A percentile compares a stretch with the other conserved stretches of the same genome.
These are phyloP conservation scores for Ophiobolus disseminans DNA, from an alignment of 2,329 filamentous ascomycete species.

Conservation along the genomic window DNA sequence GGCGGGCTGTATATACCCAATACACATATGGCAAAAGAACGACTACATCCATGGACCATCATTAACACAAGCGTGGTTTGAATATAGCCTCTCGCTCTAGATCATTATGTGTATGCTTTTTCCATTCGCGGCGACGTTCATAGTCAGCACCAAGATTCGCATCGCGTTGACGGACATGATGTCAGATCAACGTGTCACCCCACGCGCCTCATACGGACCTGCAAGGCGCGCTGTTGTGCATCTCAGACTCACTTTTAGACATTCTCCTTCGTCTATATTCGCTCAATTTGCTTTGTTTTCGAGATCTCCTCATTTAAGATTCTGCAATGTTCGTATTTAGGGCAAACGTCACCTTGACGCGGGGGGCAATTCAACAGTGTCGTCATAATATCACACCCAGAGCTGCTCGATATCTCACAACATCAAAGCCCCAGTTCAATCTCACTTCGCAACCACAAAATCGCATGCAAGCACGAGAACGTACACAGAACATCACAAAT, in stretches of 20 bases:
- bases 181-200: too few relatives aligned
- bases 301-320: not conserved
- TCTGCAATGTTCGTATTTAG: not conserved
- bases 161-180: not conserved
- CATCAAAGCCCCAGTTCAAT: constrained; percentile 6
- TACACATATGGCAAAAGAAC: too few relatives aligned
- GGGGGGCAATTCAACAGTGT: constrained; percentile 25
- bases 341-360: constrained; percentile 31
- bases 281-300: not conserved
- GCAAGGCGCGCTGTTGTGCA: too few relatives aligned
- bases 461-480: constrained; percentile 16
- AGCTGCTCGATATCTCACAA: constrained; percentile 23
- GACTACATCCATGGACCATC: too few relatives aligned
- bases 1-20: too few relatives aligned
- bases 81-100: too few relatives aligned
- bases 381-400: constrained; percentile 26
- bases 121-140: too few relatives aligned
- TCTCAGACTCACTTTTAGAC: not conserved
- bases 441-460: constrained; percentile 5
- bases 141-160: not conserved
- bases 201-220: too few relatives aligned
- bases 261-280: not conserved
- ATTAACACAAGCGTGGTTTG: too few relatives aligned
- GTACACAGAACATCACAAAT: constrained; percentile 20
- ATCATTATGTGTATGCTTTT: too few relatives aligned